Evolutionary conservation across 257 asterid genomes (phyloP), one percentile per base, ranked within the genome.

Genomic region (Solanum stenotomum): DNA sequence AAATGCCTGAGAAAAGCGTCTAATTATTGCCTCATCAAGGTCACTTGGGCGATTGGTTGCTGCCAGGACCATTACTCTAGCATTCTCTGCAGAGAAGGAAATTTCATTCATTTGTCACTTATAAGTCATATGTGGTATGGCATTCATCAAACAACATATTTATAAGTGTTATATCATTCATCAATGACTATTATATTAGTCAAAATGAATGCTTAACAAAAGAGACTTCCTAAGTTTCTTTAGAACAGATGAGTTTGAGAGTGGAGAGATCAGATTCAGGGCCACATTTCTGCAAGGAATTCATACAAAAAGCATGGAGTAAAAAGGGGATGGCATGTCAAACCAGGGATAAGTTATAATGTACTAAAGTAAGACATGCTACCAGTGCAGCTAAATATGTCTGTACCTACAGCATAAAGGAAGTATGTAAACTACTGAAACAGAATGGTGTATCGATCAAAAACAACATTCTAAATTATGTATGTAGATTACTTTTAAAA

Each of bases 1-100:
- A 89, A 87, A 89, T 37, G 91, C 89, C 75, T 67, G 89, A 37
- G 91, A 84, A 72, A 89, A 84, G 16, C 87, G 91, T 86, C 89
- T 83, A 63, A 89, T 81, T 68, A 89, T 87, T 82, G 91, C 91
- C 49, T 89, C 91, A 89, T 89, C 91, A 42, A 89, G 91, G 83
- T 89, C 91, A 20, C 86, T 83, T 34, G 91, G 91, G 56, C 88
- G 88, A 87, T 89, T 89, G 59, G 91, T 89, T 34, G 91, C 91
- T 34, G 91, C 89, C 52, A 89, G 86, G 29, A 89, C 91, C 91
- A 87, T 87, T 63, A 84, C 89, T 84, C 88, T 87, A 42, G 88
- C 91, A 89, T 63, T 70, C 88, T 89, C 91, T 87, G 56, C 77
- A 46, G 18, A 87, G 84, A 86, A 63, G n/a, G 33, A 68, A 34